Base-by-base conservation (phyloP, 2,329 filamentous ascomycete species). In the Nigrospora osmanthi region DNA sequence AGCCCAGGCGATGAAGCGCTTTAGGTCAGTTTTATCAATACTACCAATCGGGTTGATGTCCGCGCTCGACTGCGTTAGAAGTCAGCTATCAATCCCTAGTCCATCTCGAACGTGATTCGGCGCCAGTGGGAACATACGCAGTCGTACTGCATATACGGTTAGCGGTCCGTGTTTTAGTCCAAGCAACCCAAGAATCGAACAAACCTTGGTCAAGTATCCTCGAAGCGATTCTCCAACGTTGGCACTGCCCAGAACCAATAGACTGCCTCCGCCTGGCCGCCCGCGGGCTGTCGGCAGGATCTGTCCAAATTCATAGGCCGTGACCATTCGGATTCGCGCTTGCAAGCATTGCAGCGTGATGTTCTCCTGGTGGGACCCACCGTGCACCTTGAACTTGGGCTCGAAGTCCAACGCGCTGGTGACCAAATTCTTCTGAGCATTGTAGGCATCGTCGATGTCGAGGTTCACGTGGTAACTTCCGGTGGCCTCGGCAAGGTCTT, bases 401-500 rank as follows among this genome's bases (percentile, higher is more conserved):
- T 76, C 70, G 52, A 86, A 87, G 35, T 68, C 69, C 2, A 80
- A 78, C 0, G 78, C 73, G 2, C 70, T 60, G 0, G 72, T 70
- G 44, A 89, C 70, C 1, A 89, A 64, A 37, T 71, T 72, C 52
- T 76, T 79, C 42, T 81, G 67, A 0, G 83, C 76, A 16, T 75
- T 68, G 49, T 81, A 80, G 10, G 83, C 73, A 2, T 73, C 71
- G 57, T 91, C 87, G 46, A 91, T 89, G 55, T 89, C 79, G 38
- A 89, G 68, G 56, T 90, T 77, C 4, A 78, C 71, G 58, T 93
- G 88, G 55, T 89, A 82, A 14, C 77, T 71, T 3, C 86, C 87
- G 43, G 91, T 88, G 5, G 68, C 71, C 4, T 68, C 56, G 5
- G 74, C 61, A 0, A 91, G 71, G 0, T 75, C 70, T 55, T 76